These are phyloP conservation scores for Talaromyces wortmannii DNA, from an alignment of 495 filamentous ascomycete genomes.

Conservation along the genomic window DNA sequence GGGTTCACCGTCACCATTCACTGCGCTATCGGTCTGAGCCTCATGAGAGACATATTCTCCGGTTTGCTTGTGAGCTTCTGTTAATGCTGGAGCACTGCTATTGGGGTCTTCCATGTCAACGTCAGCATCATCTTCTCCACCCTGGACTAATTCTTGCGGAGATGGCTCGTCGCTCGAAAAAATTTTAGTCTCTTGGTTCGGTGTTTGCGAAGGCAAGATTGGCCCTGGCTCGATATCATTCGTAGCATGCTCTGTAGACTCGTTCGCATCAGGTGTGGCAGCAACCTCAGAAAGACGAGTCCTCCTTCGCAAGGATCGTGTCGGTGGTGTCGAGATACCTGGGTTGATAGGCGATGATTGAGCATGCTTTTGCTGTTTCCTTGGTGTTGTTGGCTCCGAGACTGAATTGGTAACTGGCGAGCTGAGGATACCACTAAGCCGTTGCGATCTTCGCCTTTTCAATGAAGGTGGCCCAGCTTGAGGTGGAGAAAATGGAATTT, in stretches of 20 bases:
- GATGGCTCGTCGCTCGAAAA: background rate
- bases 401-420: background rate
- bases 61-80: background rate
- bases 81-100: background rate
- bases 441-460: background rate
- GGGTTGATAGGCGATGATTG: background rate
- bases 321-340: background rate
- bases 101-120: background rate
- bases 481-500: background rate
- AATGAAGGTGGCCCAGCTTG: background rate
- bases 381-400: background rate
- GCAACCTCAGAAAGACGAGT: background rate
- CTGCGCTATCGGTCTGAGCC: conserved; percentile 1
- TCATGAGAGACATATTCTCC: background rate
- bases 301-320: background rate
- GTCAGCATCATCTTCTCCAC: background rate
- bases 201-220: background rate
- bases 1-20: background rate
- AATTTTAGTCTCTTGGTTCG: background rate
- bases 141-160: background rate
- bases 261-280: background rate
- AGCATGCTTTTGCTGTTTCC: conserved; percentile 8
- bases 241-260: background rate
- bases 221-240: background rate
- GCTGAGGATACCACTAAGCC: background rate